A percentile compares a stretch with the other conserved stretches of the same genome.
Evolutionary conservation across 1,284 basidiomycete genomes (phyloP).

Genomic region (Fomitopsis betulina): DNA sequence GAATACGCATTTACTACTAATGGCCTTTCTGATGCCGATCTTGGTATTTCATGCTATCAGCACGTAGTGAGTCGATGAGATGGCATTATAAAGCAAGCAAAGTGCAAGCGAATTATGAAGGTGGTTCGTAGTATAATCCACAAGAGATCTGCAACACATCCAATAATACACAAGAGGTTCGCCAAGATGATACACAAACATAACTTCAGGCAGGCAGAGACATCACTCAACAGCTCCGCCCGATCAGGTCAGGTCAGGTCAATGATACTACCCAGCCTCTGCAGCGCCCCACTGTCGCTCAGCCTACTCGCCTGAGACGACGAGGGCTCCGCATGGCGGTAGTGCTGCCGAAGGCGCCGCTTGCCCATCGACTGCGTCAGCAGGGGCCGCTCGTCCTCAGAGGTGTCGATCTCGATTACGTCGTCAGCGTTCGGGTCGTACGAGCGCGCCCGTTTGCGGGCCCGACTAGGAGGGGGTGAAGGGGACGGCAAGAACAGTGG

Average conservation of each 20-base stretch:
- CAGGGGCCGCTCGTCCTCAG: background rate
- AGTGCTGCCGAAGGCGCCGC: background rate
- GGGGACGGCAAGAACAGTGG: constrained; percentile 1
- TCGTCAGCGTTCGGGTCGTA: background rate
- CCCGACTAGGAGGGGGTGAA: background rate
- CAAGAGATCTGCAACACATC: too few relatives aligned
- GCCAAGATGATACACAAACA: too few relatives aligned
- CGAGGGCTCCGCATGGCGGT: constrained; percentile 1
- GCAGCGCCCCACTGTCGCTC: constrained; percentile 5
- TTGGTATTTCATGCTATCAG: too few relatives aligned
- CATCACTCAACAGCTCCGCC: too few relatives aligned
- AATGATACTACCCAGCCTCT: background rate
- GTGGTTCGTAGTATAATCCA: too few relatives aligned
- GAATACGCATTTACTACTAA: background rate
- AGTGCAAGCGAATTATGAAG: too few relatives aligned
- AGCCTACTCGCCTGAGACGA: constrained; percentile 19
- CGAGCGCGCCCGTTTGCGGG: background rate
- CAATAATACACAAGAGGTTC: too few relatives aligned
- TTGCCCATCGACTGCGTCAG: background rate
- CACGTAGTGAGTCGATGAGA: too few relatives aligned
- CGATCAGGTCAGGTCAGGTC: background rate
- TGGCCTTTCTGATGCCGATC: background rate
- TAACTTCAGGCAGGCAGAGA: too few relatives aligned
- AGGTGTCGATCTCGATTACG: constrained; percentile 16
- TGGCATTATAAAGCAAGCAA: too few relatives aligned